Evolutionary conservation across 2,329 filamentous ascomycete species (phyloP).

Genomic region (Xylaria sp.): DNA sequence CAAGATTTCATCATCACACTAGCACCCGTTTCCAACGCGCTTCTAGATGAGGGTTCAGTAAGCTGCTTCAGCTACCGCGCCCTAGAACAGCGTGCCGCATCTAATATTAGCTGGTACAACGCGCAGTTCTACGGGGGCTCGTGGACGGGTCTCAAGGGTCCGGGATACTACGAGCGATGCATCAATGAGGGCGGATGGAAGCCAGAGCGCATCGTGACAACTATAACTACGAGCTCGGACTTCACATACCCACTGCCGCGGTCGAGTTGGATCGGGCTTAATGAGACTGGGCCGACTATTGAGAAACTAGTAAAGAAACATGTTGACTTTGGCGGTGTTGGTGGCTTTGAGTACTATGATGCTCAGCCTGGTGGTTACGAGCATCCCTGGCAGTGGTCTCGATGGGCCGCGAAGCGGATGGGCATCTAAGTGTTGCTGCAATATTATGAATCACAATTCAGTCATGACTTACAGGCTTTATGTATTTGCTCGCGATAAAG

Average conservation of each 20-base stretch:
- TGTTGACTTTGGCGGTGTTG: neutral
- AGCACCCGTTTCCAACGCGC: constrained; percentile 30
- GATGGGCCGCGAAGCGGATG: neutral
- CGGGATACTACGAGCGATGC: neutral
- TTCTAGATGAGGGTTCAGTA: constrained; percentile 17
- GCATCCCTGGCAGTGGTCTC: neutral
- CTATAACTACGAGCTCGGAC: constrained; percentile 1
- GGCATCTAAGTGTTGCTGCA: neutral
- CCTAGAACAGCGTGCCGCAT: constrained; percentile 17
- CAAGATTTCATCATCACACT: constrained; percentile 30
- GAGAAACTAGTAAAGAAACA: neutral
- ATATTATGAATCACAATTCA: neutral
- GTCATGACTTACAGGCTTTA: neutral
- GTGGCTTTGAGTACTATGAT: neutral
- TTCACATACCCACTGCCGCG: neutral
- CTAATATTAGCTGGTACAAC: constrained; percentile 29
- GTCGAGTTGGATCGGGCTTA: neutral
- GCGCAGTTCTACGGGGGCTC: constrained; percentile 27
- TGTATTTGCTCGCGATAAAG: too few species aligned
- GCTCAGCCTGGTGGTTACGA: neutral
- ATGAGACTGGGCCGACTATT: neutral
- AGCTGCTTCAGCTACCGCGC: constrained; percentile 31
- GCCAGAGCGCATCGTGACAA: neutral
- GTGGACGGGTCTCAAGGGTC: neutral
- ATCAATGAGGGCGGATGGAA: neutral